Evolutionary conservation across 179 eudicot genomes (phyloP).

Genomic region (Nepenthes alata): DNA sequence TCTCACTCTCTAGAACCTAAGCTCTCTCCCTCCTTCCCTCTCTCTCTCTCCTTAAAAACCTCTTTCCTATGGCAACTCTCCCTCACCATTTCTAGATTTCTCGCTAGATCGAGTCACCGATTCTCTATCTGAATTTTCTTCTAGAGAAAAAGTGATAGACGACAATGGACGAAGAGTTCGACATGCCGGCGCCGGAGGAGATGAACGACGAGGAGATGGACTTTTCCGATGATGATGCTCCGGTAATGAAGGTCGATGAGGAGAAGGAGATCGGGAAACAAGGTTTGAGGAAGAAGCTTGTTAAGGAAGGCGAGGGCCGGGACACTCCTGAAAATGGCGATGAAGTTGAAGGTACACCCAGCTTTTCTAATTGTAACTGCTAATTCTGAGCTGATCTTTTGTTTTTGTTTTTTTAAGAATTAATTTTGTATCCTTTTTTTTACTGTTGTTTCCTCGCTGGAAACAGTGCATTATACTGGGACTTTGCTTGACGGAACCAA

Average conservation of each 20-base stretch:
- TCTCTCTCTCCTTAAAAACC: too few relatives aligned
- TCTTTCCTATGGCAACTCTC: too few relatives aligned
- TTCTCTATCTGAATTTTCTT: too few relatives aligned
- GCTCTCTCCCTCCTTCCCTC: too few relatives aligned
- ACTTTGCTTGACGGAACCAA: constrained; percentile 27
- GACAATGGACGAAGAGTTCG: constrained; percentile 30
- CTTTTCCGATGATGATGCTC: constrained; percentile 14
- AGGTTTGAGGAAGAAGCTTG: constrained; percentile 29
- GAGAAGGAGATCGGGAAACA: constrained; percentile 28
- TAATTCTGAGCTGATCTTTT: neutral
- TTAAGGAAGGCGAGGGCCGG: constrained; percentile 27
- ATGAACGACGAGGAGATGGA: constrained; percentile 12
- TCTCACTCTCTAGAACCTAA: too few relatives aligned
- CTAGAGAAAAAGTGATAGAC: neutral
- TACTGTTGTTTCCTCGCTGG: neutral
- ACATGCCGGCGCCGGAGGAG: constrained; percentile 17
- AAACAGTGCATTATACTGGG: constrained; percentile 25
- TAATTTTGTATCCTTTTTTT: neutral
- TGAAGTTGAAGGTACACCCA: constrained; percentile 27
- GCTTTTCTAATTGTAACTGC: neutral
- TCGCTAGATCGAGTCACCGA: too few relatives aligned
- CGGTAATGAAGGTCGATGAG: constrained; percentile 25
- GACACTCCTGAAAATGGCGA: constrained; percentile 30
- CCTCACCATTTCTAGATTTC: too few relatives aligned
- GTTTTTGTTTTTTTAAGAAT: neutral